Evolutionary conservation across 164 flowering plant species (phyloP).

Genomic region (Sedum album): DNA sequence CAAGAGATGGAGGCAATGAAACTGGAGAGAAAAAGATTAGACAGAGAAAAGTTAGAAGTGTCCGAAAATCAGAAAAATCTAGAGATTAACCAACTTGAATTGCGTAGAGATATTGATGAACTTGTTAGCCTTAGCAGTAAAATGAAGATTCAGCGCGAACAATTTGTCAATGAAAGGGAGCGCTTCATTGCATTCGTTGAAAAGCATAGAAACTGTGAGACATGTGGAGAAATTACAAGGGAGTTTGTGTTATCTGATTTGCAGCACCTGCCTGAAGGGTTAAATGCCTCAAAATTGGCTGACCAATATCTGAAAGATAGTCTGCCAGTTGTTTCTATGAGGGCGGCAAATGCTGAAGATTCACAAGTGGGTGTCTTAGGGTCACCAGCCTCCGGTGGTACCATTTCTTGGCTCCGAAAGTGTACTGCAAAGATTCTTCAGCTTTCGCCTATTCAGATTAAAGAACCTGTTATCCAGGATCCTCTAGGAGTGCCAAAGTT

Average conservation of each 20-base stretch:
- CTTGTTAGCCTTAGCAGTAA: constrained; percentile 33
- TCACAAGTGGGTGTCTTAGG: constrained; percentile 22
- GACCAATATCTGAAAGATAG: constrained; percentile 10
- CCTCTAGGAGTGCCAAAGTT: constrained; percentile 5
- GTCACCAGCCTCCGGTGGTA: constrained; percentile 30
- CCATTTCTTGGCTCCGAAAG: constrained; percentile 35
- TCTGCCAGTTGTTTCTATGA: constrained; percentile 4
- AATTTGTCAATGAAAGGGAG: constrained; percentile 31
- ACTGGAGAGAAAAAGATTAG: constrained; percentile 25
- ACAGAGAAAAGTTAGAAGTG: constrained; percentile 32
- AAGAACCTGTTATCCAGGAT: constrained; percentile 14
- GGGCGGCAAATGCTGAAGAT: constrained; percentile 13
- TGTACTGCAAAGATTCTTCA: constrained; percentile 41
- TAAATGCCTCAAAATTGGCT: constrained; percentile 14
- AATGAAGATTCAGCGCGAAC: constrained; percentile 32
- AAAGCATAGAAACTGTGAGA: constrained; percentile 25
- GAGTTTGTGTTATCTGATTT: constrained; percentile 35
- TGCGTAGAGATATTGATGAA: constrained; percentile 34
- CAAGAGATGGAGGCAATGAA: constrained; percentile 40
- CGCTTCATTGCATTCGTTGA: constrained; percentile 36
- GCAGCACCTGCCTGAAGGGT: constrained; percentile 18
- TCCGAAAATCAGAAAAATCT: constrained; percentile 28
- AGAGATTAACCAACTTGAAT: constrained; percentile 30
- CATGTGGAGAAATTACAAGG: constrained; percentile 29
- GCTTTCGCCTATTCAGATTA: constrained; percentile 25